These are phyloP conservation scores for Ceratocystis alfenasii DNA, from an alignment of 2,329 filamentous ascomycete species.

Conservation along the genomic window DNA sequence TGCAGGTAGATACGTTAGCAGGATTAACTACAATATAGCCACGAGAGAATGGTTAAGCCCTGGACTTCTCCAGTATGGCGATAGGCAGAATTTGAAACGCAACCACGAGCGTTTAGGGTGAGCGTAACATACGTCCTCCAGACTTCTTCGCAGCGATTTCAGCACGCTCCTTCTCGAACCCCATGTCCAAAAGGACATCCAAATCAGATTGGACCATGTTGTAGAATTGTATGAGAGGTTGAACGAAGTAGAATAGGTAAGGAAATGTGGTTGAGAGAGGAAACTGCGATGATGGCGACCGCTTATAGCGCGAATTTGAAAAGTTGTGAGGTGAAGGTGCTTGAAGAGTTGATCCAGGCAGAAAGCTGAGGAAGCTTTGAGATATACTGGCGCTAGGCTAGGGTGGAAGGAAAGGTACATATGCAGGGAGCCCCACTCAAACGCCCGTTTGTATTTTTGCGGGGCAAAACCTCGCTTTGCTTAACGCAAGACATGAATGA, in stretches of 20 bases:
- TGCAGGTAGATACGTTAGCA: not conserved
- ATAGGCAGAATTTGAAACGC: not conserved
- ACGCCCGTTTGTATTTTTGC: not conserved
- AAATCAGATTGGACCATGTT: slow-evolving; percentile 49
- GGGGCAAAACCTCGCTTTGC: not conserved
- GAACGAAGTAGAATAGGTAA: slow-evolving; percentile 23
- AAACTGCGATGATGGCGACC: too few species aligned
- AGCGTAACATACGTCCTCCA: slow-evolving; percentile 54
- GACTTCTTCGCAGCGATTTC: slow-evolving; percentile 74
- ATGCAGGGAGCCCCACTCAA: not conserved
- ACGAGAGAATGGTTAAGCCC: slow-evolving; percentile 1
- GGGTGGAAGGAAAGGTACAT: not conserved
- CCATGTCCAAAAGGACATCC: slow-evolving; percentile 54
- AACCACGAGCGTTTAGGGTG: not conserved
- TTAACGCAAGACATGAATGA: not conserved
- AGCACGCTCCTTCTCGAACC: slow-evolving; percentile 72
- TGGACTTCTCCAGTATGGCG: not conserved
- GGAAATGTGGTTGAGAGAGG: not conserved
- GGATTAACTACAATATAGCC: not conserved
- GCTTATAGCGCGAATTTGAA: too few species aligned
- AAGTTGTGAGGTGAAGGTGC: not conserved
- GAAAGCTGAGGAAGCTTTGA: slow-evolving; percentile 5
- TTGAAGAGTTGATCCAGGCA: not conserved
- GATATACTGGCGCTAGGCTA: not conserved
- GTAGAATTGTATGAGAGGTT: not conserved